Evolutionary conservation across 2,329 filamentous ascomycete species (phyloP), one percentile per base, ranked within the genome.

Genomic region (Ceratocystiopsis sp.): DNA sequence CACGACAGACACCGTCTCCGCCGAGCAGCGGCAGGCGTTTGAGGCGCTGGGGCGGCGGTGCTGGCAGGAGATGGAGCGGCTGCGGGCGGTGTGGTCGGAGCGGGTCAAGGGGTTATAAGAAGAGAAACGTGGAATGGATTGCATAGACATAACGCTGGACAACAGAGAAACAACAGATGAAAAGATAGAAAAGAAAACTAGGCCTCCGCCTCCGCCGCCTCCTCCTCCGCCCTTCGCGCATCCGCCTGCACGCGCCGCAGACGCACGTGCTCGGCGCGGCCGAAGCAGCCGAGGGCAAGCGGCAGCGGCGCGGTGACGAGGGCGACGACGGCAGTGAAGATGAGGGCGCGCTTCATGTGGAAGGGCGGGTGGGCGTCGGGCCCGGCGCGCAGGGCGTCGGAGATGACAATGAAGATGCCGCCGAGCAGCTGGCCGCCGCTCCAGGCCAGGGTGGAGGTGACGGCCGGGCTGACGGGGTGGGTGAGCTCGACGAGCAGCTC

Each of bases 401-500:
- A 82, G 45, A 89, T 62, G 29, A 98, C 63, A 53, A 95, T 82
- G 55, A 95, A 94, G 25, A 87, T 61, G 2, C 76, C 87, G 13
- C 91, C 91, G 1, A 93, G 61, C 9, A 95, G 61, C 64, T 96
- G 89, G 0, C 91, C 89, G 7, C 80, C 80, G 1, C 75, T 73
- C 91, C 91, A 96, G 54, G 80, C 83, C 18, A 93, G 66, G 25
- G 83, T 85, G 48, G 76, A 83, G 1, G 83, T 84, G 38, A 95
- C 73, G 61, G 93, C 89, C 0, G 91, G 87, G 36, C 77, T 80
- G 21, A 93, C 75, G 0, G 91, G 91, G 54, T 91, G 84, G 6
- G 82, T 86, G 46, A 94, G 72, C 58, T 96, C 85, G 42, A 84
- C 83, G 15, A 95, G 66, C 52, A 82, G 86, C 61, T 98, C 91